Evolutionary conservation across 768 basidiomycete species (phyloP).

Genomic region (Lyophyllum atratum): DNA sequence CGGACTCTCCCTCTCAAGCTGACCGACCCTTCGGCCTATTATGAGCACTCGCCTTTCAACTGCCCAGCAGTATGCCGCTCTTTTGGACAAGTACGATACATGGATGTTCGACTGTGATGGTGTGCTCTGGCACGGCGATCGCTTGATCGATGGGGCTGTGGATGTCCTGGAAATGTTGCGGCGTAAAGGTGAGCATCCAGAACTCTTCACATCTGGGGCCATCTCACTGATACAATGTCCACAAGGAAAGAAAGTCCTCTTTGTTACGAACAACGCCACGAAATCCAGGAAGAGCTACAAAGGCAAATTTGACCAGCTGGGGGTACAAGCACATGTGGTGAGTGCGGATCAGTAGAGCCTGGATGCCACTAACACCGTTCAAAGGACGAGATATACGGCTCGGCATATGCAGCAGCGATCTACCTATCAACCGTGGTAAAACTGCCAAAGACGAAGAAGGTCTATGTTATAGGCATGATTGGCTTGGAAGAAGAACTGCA

Average conservation of each 20-base stretch:
- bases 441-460: slow-evolving; percentile 88
- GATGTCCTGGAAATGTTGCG: slow-evolving; percentile 77
- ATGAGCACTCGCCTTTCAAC: slow-evolving; percentile 42
- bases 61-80: slow-evolving; percentile 44
- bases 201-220: slow-evolving; percentile 1
- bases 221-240: background rate
- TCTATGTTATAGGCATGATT: slow-evolving; percentile 91
- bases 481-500: slow-evolving; percentile 92
- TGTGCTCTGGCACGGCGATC: slow-evolving; percentile 88
- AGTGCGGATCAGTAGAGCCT: slow-evolving; percentile 25
- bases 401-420: slow-evolving; percentile 74
- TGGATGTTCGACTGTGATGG: slow-evolving; percentile 98
- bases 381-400: slow-evolving; percentile 96
- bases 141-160: slow-evolving; percentile 73
- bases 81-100: slow-evolving; percentile 78
- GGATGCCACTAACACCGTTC: slow-evolving; percentile 3
- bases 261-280: slow-evolving; percentile 97
- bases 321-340: slow-evolving; percentile 83
- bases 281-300: slow-evolving; percentile 90
- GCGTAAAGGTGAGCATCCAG: slow-evolving; percentile 57
- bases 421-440: slow-evolving; percentile 88
- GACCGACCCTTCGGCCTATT: background rate
- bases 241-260: slow-evolving; percentile 81
- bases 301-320: slow-evolving; percentile 88
- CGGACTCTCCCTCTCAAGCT: background rate